These are phyloP conservation scores for Fagus sylvatica DNA, from an alignment of 306 rosid genomes.

Conservation along the genomic window DNA sequence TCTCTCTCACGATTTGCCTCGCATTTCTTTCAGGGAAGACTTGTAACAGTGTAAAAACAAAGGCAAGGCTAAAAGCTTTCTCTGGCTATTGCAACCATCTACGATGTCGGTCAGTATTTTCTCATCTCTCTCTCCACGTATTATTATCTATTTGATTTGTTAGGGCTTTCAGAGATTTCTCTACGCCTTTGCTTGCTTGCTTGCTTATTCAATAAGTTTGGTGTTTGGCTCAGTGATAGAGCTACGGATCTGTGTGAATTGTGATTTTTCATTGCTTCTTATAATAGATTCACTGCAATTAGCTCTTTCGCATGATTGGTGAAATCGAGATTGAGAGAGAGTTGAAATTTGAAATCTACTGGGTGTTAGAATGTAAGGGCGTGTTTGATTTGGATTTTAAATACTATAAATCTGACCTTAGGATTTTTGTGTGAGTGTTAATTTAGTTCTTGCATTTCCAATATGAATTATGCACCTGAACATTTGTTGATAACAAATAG, in stretches of 20 bases:
- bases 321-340: too few species aligned
- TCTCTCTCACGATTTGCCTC: not conserved
- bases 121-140: not conserved
- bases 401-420: too few species aligned
- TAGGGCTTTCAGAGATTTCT: slow-evolving; percentile 6
- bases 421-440: too few species aligned
- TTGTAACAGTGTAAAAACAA: not conserved
- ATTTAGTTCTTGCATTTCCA: too few species aligned
- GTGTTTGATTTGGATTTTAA: too few species aligned
- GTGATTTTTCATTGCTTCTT: not conserved
- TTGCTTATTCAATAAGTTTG: not conserved
- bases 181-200: not conserved
- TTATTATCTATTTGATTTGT: not conserved
- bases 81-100: not conserved
- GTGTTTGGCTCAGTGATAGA: not conserved
- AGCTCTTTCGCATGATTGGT: not conserved
- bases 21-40: not conserved
- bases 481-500: too few species aligned
- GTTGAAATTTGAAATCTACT: too few species aligned
- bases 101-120: slow-evolving; percentile 49
- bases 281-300: too few species aligned
- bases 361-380: not conserved
- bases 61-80: not conserved
- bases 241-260: slow-evolving; percentile 14
- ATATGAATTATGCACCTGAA: too few species aligned